Base-by-base conservation (phyloP, 192 early-diverging fungal genomes). In the Linnemannia exigua region DNA sequence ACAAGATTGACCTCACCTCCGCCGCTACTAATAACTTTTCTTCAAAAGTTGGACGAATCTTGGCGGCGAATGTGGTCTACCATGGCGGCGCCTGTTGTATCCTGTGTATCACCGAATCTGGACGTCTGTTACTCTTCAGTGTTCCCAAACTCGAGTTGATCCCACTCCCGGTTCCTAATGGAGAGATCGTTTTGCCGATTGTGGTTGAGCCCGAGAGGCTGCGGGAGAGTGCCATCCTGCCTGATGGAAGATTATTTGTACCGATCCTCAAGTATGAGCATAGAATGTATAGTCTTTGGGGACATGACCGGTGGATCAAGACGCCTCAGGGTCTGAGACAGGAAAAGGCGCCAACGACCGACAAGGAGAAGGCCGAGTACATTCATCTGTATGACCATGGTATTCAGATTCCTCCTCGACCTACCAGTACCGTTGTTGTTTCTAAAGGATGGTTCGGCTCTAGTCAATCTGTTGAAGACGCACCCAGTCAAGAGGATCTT, bases 271-370 rank as follows among this genome's bases (percentile, higher is more conserved):
- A 85, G 69, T 85, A 67, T 22, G 83, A 85, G 20, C 79, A 37
- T 33, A 12, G 83, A 15, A 75, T 85, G 83, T 85, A 85, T n/a
- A 79, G 83, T 72, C 77, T 85, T 36, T 85, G 83, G 83, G 83
- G 83, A 0, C 83, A 85, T 52, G 83, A 85, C 47, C 77, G 77
- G 51, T 85, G 82, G 82, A 67, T 85, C 44, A 74, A 67, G 22
- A 85, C 54, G 28, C 31, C 73, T 15, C 35, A 61, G 33, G 77
- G 77, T 14, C 35, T 68, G 67, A n/a, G 36, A 6, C 77, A 85
- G 44, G 77, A 85, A 20, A 48, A 35, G 37, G 54, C 52, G 11
- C 69, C 67, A 31, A 51, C 72, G 1, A 47, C 72, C 3, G 66
- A 69, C 37, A 70, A 37, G n/a, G 76, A 31, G 20, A 35, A 17